phyloP scores from a whole-genome alignment of 2,329 filamentous ascomycete species.

The Dichotomopilus funicola region DNA sequence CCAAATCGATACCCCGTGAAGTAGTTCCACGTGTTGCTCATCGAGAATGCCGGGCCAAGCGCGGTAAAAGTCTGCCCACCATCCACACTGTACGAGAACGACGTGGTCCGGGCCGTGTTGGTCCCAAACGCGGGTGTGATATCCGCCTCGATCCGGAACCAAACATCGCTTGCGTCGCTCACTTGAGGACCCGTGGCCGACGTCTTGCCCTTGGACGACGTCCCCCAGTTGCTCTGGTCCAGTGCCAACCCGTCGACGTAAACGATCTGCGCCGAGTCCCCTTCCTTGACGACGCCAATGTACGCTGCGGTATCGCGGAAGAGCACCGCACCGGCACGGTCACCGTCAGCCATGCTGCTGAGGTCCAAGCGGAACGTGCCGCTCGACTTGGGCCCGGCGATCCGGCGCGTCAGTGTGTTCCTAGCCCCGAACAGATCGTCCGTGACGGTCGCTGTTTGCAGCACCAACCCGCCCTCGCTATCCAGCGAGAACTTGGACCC shows the following conservation, averaged over 20 bases:
- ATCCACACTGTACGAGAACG: slow-evolving; percentile 40
- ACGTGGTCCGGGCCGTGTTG: slow-evolving; percentile 25
- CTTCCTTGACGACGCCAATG: slow-evolving; percentile 43
- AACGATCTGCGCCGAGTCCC: slow-evolving; percentile 25
- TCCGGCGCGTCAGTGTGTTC: slow-evolving; percentile 42
- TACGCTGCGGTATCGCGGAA: slow-evolving; percentile 49
- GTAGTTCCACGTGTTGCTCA: slow-evolving; percentile 39
- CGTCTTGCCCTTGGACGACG: slow-evolving; percentile 26
- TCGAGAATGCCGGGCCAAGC: slow-evolving; percentile 29
- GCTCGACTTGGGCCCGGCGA: slow-evolving; percentile 39
- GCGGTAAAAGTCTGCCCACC: slow-evolving; percentile 35
- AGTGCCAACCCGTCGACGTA: slow-evolving; percentile 28
- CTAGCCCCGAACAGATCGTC: slow-evolving; percentile 42
- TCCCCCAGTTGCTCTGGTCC: slow-evolving; percentile 28
- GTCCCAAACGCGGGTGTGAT: slow-evolving; percentile 28
- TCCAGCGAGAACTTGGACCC: slow-evolving; percentile 33
- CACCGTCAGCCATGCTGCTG: slow-evolving; percentile 43
- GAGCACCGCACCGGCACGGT: slow-evolving; percentile 44
- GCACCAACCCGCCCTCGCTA: slow-evolving; percentile 32
- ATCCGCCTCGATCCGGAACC: slow-evolving; percentile 33
- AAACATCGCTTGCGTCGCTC: slow-evolving; percentile 25
- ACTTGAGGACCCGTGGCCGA: slow-evolving; percentile 19
- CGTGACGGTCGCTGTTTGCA: slow-evolving; percentile 46
- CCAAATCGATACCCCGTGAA: slow-evolving; percentile 45
- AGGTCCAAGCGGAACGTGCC: slow-evolving; percentile 47